Evolutionary conservation across 345 rosid species (phyloP), one percentile per base, ranked within the genome.

Genomic region (Toxicodendron radicans): DNA sequence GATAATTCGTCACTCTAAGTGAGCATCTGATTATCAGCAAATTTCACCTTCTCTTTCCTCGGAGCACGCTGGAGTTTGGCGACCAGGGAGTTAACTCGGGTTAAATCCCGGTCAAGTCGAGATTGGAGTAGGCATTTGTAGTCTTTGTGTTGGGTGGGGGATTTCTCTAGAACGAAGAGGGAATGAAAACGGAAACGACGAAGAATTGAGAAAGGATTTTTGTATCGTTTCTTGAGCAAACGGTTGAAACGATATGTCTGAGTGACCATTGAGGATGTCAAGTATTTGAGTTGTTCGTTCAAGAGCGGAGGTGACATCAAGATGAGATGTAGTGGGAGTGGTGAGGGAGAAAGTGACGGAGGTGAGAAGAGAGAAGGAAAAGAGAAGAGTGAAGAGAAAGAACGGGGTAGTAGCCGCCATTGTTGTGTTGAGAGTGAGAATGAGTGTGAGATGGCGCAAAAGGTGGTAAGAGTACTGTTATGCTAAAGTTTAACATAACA

Each of bases 71-170:
- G 66, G 58, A 89, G 75, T 58, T 79, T 84, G 43, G 91, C 13
- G 38, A 62, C 7, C 75, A 95, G 82, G 0, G 87, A 74, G 48
- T 70, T 53, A 71, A 86, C 97, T 10, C 99, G 88, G 62, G 92
- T 79, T 0, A 94, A 80, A 84, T 95, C 99, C 17, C 97, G 94
- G 41, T 74, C 75, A 80, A 92, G 92, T 3, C 99, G 91, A 20
- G 93, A 82, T 23, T 75, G 78, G 27, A 88, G 83, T 0, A 95
- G 76, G 73, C 82, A 68, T n/a, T 45, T 77, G 86, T 95, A 95
- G 77, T 86, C 87, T 3, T 59, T 54, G 85, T 95, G 88, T 9
- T 71, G 76, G 48, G 83, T 56, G 63, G 74, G 92, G 64, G 13
- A 81, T 75, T 13, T 87, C 91, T 27, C 97, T 87, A n/a, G 95